A percentile compares a stretch with the other conserved stretches of the same genome.
phyloP scores from a whole-genome alignment of 768 basidiomycete species.

The Collybia sp. region DNA sequence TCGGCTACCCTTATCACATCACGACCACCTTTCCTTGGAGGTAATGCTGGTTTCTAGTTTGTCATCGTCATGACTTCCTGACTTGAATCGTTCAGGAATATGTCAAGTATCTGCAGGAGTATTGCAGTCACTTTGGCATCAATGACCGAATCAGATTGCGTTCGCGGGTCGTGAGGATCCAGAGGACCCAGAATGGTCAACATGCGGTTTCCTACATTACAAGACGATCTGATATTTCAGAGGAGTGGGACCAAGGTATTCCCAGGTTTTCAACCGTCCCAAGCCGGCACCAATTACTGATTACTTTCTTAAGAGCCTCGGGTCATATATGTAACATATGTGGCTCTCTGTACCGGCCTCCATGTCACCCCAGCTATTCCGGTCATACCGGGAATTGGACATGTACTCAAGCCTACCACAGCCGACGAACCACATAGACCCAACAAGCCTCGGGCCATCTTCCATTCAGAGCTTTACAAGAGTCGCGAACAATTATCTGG shows the following conservation, averaged over 20 bases:
- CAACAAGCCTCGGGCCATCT: conserved; percentile 13
- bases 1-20: conserved; percentile 39
- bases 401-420: conserved; percentile 20
- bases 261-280: not conserved
- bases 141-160: conserved; percentile 29
- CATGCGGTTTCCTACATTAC: conserved; percentile 31
- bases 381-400: conserved; percentile 41
- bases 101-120: conserved; percentile 44
- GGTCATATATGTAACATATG: conserved; percentile 29
- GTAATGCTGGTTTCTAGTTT: conserved; percentile 11
- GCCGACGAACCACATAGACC: conserved; percentile 12
- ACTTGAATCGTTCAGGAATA: conserved; percentile 29
- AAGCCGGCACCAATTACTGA: too few relatives aligned
- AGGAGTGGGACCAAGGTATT: conserved; percentile 24
- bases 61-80: not conserved
- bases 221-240: conserved; percentile 6
- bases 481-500: conserved; percentile 35
- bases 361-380: conserved; percentile 53
- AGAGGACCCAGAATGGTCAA: conserved; percentile 23
- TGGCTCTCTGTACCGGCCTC: conserved; percentile 52
- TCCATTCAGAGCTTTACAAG: conserved; percentile 54
- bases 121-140: conserved; percentile 38
- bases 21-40: conserved; percentile 43
- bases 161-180: conserved; percentile 33
- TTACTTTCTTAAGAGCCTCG: conserved; percentile 12